Evolutionary conservation across 257 asterid species (phyloP).

Genomic region (Solanum clarkiae): DNA sequence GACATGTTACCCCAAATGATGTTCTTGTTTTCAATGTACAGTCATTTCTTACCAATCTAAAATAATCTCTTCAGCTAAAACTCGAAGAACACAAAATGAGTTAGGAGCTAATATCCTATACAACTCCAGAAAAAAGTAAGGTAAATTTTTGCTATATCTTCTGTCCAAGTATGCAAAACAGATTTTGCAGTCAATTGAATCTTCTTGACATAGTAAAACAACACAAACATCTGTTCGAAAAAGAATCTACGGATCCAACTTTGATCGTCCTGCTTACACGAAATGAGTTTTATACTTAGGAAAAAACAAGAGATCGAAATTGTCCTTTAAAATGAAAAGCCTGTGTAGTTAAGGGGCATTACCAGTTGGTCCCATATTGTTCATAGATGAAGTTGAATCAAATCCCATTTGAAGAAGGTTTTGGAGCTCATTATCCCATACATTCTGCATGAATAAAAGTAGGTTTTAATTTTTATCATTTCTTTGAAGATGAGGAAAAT

Average conservation of each 20-base stretch:
- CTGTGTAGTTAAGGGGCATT: not conserved
- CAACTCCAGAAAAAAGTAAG: conserved; percentile 19
- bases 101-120: conserved; percentile 53
- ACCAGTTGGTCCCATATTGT: conserved; percentile 60
- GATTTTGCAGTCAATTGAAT: conserved; percentile 23
- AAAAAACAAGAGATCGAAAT: not conserved
- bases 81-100: conserved; percentile 51
- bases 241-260: conserved; percentile 34
- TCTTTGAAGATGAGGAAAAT: not conserved
- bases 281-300: not conserved
- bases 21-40: conserved; percentile 24
- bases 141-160: conserved; percentile 10
- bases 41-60: conserved; percentile 21
- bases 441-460: conserved; percentile 24
- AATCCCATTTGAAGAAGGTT: conserved; percentile 62
- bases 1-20: conserved; percentile 22
- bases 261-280: conserved; percentile 30
- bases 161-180: conserved; percentile 9
- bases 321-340: not conserved
- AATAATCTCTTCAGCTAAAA: conserved; percentile 66
- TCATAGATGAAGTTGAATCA: conserved; percentile 33
- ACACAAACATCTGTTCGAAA: not conserved
- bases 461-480: not conserved
- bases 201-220: conserved; percentile 11
- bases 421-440: conserved; percentile 62